A percentile compares a stretch with the other conserved stretches of the same genome.
These are phyloP conservation scores for Paratinospora sagittata DNA, from an alignment of 164 flowering plant genomes.

Conservation along the genomic window DNA sequence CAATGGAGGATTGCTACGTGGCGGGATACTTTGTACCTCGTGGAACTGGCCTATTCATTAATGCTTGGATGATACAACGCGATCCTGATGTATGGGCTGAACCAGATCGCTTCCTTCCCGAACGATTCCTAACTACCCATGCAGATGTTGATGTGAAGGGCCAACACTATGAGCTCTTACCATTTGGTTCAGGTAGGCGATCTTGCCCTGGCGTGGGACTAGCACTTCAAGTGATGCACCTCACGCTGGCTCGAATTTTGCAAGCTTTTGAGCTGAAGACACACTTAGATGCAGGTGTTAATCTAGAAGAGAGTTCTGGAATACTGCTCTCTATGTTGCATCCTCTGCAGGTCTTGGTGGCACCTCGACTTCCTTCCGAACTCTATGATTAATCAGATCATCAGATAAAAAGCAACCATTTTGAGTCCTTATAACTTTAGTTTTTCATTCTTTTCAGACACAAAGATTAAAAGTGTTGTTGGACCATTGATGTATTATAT, in stretches of 20 bases:
- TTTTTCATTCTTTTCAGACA: no score
- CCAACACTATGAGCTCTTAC: not conserved
- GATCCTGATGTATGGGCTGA: not conserved
- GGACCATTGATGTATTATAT: no score
- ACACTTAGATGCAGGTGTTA: not conserved
- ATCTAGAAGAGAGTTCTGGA: not conserved
- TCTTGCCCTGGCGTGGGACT: not conserved
- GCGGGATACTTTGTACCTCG: not conserved
- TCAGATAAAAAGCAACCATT: no score
- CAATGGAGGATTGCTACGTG: not conserved
- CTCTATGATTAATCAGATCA: not conserved
- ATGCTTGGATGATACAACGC: not conserved
- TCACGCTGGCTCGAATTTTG: not conserved
- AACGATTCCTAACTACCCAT: not conserved
- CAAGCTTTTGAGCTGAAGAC: not conserved
- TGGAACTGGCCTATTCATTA: not conserved
- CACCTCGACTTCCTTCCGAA: not conserved
- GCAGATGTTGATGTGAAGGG: conserved; percentile 1
- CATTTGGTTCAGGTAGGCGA: conserved; percentile 1
- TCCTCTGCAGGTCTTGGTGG: not conserved
- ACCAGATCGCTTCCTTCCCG: not conserved
- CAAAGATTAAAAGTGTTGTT: no score
- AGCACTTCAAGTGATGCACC: not conserved
- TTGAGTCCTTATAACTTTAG: no score
- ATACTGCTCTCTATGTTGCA: not conserved